phyloP scores from a whole-genome alignment of 2,329 filamentous ascomycete species.

The Plenodomus lindquistii region DNA sequence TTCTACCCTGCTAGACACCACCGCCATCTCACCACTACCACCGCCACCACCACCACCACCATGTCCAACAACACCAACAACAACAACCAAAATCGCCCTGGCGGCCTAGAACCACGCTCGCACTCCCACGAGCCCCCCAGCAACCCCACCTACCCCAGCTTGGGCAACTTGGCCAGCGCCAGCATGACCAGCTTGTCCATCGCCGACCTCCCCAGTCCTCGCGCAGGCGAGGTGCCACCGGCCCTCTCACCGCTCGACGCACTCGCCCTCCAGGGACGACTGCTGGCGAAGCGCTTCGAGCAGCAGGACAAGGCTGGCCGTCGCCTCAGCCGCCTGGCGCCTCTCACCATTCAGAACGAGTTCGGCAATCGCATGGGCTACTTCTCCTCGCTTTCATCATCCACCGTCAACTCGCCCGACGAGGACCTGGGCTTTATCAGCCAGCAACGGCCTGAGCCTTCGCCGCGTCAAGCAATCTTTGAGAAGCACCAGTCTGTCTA shows the following conservation, averaged over 20 bases:
- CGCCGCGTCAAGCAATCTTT: conserved; percentile 31
- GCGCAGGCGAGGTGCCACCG: conserved; percentile 70
- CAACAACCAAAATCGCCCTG: conserved; percentile 36
- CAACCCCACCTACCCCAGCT: conserved; percentile 16
- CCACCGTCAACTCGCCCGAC: conserved; percentile 59
- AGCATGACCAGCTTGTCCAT: conserved; percentile 41
- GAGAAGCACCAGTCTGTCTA: conserved; percentile 44
- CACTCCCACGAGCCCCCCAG: conserved; percentile 36
- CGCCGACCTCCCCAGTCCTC: conserved; percentile 52
- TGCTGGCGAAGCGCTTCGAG: conserved; percentile 85
- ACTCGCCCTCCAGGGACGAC: conserved; percentile 86
- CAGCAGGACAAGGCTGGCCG: conserved; percentile 71
- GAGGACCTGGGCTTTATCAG: conserved; percentile 43
- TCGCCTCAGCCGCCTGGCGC: conserved; percentile 83
- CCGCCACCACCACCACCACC: conserved; percentile 27
- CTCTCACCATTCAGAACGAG: conserved; percentile 80
- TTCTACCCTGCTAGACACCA: conserved; percentile 21
- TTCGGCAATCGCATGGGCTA: conserved; percentile 78
- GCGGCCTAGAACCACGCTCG: conserved; percentile 38
- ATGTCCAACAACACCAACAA: no score
- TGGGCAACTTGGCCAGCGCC: conserved; percentile 26
- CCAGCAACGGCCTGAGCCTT: conserved; percentile 29
- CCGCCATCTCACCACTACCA: conserved; percentile 15
- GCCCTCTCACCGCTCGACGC: conserved; percentile 93
- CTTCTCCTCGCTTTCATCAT: conserved; percentile 71